A percentile compares a stretch with the other conserved stretches of the same genome.
Conservation (phyloP, 129 eudicot species). For the Lactuca sativa region DNA sequence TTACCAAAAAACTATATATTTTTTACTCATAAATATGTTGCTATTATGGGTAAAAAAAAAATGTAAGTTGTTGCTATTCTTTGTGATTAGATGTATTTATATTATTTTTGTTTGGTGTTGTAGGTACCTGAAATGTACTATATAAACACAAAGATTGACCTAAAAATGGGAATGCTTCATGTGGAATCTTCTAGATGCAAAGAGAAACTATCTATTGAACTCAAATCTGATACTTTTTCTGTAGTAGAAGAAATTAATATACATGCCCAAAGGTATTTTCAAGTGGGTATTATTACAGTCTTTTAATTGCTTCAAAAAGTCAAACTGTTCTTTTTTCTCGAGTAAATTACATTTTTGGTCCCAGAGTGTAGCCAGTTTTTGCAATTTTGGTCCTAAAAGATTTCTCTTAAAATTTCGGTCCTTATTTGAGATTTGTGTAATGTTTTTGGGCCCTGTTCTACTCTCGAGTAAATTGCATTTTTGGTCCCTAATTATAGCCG, state of each 20-base stretch:
- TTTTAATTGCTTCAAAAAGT: background rate
- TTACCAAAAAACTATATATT: background rate
- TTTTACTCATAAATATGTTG: too few relatives aligned
- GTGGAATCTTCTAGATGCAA: constrained; percentile 80
- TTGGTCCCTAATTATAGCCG: background rate
- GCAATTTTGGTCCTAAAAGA: background rate
- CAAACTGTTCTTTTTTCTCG: background rate
- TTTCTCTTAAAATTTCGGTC: too few relatives aligned
- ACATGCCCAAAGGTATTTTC: constrained; percentile 61
- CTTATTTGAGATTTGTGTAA: too few relatives aligned
- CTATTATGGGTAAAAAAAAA: too few relatives aligned
- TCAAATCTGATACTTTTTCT: constrained; percentile 37
- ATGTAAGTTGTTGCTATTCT: too few relatives aligned
- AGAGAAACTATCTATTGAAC: constrained; percentile 61
- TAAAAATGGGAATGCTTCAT: constrained; percentile 54
- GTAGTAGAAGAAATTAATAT: constrained; percentile 59
- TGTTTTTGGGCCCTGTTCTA: too few relatives aligned
- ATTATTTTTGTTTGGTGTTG: constrained; percentile 11
- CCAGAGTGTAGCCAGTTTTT: too few relatives aligned
- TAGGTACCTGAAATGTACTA: constrained; percentile 88
- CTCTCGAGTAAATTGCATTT: too few relatives aligned
- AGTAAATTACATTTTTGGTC: background rate
- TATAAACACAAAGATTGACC: constrained; percentile 73
- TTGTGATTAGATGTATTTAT: background rate
- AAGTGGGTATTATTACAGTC: background rate